phyloP scores from a whole-genome alignment of 1,284 basidiomycete genomes.

The Acaromyces ingoldii region DNA sequence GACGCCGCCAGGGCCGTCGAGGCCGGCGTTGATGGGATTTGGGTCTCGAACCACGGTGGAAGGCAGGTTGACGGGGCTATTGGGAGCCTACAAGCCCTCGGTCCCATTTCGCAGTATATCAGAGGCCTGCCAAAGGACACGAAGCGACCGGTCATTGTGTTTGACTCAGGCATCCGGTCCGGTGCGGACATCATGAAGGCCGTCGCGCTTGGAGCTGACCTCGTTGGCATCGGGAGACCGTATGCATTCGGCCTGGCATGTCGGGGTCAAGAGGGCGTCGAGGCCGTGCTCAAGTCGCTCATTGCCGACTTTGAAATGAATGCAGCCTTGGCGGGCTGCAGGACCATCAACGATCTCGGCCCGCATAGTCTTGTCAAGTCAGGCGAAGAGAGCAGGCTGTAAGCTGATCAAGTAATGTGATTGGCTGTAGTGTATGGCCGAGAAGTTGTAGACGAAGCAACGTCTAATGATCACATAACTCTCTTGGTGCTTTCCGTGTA shows the following conservation, averaged over 20 bases:
- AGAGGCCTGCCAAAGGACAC: constrained; percentile 7
- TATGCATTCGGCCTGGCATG: constrained; percentile 41
- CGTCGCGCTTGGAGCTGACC: constrained; percentile 38
- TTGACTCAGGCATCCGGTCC: constrained; percentile 39
- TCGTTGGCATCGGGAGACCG: constrained; percentile 41
- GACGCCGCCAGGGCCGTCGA: constrained; percentile 39
- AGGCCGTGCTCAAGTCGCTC: constrained; percentile 32
- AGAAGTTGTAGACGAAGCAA: no score
- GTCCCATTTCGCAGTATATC: constrained; percentile 18
- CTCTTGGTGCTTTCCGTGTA: no score
- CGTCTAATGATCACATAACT: no score
- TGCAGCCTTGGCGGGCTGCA: constrained; percentile 8
- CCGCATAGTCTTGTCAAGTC: constrained; percentile 4
- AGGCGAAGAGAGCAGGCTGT: constrained; percentile 5
- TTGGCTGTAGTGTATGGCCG: no score
- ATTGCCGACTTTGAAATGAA: constrained; percentile 36
- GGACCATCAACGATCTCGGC: constrained; percentile 1
- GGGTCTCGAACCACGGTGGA: constrained; percentile 47
- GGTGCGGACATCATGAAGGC: constrained; percentile 46
- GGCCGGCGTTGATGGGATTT: constrained; percentile 41
- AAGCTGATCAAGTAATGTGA: not conserved
- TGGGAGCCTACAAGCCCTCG: constrained; percentile 28
- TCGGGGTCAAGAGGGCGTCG: constrained; percentile 38
- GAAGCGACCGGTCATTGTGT: constrained; percentile 32
- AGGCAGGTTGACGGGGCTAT: constrained; percentile 46